Evolutionary conservation across 129 eudicot genomes (phyloP), one percentile per base, ranked within the genome.

Genomic region (Flaveria ramosissima): DNA sequence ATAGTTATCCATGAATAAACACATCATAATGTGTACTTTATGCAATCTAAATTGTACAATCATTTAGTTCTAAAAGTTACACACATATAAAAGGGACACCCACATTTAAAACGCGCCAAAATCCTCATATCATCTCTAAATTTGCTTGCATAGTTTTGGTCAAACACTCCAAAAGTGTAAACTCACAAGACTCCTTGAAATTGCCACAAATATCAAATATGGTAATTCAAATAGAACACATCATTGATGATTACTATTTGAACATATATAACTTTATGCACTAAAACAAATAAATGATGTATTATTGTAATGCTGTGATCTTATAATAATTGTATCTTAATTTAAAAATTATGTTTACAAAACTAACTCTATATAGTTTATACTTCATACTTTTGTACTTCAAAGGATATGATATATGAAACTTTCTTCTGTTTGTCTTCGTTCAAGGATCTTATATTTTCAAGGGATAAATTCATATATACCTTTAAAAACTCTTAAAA

Each of bases 151-250:
- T 32, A 36, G 67, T 76, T 76, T 76, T 66, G 74, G 56, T 76
- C 74, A 76, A 76, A 65, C 73, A 76, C 80, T 76, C 80, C 80
- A 5, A 46, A 60, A 76, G 45, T 3, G 48, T 65, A 20, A 76
- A 51, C 51, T 16, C 53, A 72, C 48, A 72, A 17, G 45, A 66
- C 36, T 50, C 30, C 6, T 62, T 62, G 47, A 20, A 59, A 73
- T 42, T 73, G 56, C 14, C 56, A 56, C 20, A 51, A 14, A 14
- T 51, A 51, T 51, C 20, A 51, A 14, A 14, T 16, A 51, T 51
- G 57, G 57, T 4, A 51, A 15, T 51, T 51, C 57, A 14, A 51
- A 51, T 16, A 3, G 57, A 51, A 51, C 21, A 51, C 4, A n/a
- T 51, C 9, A 32, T 32, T 4, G 39, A 32, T 32, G 39, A 32